Evolutionary conservation across 768 basidiomycete species (phyloP).

Genomic region (Leucocoprinus sp.): DNA sequence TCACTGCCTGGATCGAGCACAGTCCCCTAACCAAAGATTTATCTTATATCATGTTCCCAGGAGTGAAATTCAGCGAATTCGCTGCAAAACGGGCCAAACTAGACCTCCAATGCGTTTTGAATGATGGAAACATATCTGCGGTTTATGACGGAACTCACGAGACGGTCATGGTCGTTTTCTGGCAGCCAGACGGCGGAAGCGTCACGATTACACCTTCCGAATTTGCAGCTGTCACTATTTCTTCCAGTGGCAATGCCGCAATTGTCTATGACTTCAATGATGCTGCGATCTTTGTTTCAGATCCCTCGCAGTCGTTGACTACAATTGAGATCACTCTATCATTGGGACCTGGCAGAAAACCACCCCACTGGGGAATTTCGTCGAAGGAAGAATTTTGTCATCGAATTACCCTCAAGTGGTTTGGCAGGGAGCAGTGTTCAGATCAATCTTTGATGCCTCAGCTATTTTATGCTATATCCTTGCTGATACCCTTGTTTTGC

Average conservation of each 20-base stretch:
- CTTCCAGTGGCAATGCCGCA: conserved; percentile 33
- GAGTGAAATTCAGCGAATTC: conserved; percentile 32
- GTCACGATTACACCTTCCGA: conserved; percentile 25
- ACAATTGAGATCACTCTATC: conserved; percentile 29
- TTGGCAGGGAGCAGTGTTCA: conserved; percentile 42
- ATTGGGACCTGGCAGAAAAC: conserved; percentile 18
- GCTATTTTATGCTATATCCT: not conserved
- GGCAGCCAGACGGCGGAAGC: conserved; percentile 39
- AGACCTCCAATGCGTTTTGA: conserved; percentile 32
- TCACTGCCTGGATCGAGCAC: conserved; percentile 54
- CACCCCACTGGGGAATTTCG: conserved; percentile 21
- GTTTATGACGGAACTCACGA: conserved; percentile 34
- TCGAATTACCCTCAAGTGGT: conserved; percentile 40
- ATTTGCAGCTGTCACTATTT: conserved; percentile 22
- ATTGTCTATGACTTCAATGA: conserved; percentile 34
- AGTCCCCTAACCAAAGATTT: conserved; percentile 25
- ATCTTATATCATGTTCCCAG: conserved; percentile 53
- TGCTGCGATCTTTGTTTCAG: conserved; percentile 46
- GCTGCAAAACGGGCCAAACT: conserved; percentile 23
- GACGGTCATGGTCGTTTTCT: conserved; percentile 46
- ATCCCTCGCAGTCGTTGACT: conserved; percentile 51
- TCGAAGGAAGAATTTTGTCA: conserved; percentile 21
- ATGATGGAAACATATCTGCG: conserved; percentile 42
- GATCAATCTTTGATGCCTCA: too few relatives aligned
- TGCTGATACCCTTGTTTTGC: conserved; percentile 9